Percentiles rank a stretch among this genome's conserved stretches.
These are phyloP conservation scores for Pseudogymnoascus sp. DNA, from an alignment of 2,329 filamentous ascomycete genomes.

Conservation along the genomic window DNA sequence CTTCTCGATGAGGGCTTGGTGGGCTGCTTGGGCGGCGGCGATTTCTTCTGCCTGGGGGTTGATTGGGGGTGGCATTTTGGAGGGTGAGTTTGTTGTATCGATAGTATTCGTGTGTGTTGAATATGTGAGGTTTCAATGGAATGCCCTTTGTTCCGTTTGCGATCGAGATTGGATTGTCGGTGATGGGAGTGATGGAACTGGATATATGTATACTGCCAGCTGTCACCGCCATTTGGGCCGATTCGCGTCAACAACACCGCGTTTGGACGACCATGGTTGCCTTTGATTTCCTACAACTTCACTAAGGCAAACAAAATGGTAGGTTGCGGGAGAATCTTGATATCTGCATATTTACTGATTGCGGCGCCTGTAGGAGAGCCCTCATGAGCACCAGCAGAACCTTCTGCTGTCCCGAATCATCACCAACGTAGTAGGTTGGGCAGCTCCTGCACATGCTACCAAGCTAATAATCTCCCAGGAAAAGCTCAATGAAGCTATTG, in stretches of 20 bases:
- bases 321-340: slow-evolving; percentile 6
- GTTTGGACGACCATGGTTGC: not conserved
- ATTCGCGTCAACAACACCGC: slow-evolving; percentile 15
- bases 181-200: not conserved
- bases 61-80: slow-evolving; percentile 2
- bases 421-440: slow-evolving; percentile 76
- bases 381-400: slow-evolving; percentile 95
- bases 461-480: slow-evolving; percentile 50
- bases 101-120: not conserved
- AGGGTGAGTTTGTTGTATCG: not conserved
- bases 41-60: slow-evolving; percentile 13
- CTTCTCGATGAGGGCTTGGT: slow-evolving; percentile 78
- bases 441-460: not conserved
- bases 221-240: slow-evolving; percentile 11
- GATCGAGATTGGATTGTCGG: not conserved
- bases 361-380: slow-evolving; percentile 62
- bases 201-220: slow-evolving; percentile 10
- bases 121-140: not conserved
- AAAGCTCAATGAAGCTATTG: slow-evolving; percentile 90
- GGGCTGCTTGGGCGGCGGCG: slow-evolving; percentile 60
- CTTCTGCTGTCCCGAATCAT: slow-evolving; percentile 90
- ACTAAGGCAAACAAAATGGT: slow-evolving; percentile 14
- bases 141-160: not conserved
- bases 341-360: not conserved
- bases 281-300: not conserved